Conservation (phyloP, 768 basidiomycete species). For the Harrya chromipes region DNA sequence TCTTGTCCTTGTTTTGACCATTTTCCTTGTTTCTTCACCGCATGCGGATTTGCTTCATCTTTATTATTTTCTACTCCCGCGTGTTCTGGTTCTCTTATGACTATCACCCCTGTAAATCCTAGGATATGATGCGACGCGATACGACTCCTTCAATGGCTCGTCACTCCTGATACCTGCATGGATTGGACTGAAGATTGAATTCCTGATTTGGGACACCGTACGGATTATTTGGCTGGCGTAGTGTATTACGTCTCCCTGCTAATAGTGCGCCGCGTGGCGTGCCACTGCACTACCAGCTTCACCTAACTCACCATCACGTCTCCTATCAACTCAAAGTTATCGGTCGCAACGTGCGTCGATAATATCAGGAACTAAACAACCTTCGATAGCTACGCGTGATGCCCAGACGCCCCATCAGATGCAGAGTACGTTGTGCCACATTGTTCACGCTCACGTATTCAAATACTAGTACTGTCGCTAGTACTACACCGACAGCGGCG, state of each 20-base stretch:
- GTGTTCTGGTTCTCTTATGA: constrained; percentile 9
- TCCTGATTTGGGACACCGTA: not conserved
- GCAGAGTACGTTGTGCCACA: constrained; percentile 20
- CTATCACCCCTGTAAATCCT: constrained; percentile 15
- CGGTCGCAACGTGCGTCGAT: constrained; percentile 1
- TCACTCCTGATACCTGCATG: constrained; percentile 5
- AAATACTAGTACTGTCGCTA: constrained; percentile 2
- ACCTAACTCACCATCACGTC: too few relatives aligned
- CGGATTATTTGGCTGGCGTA: too few relatives aligned
- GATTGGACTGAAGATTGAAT: constrained; percentile 17
- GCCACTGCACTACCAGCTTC: not conserved
- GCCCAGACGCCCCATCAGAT: constrained; percentile 24
- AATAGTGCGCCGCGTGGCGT: not conserved
- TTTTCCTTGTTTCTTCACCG: constrained; percentile 25
- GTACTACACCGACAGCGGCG: constrained; percentile 32
- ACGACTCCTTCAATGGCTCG: constrained; percentile 23
- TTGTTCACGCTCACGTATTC: constrained; percentile 3
- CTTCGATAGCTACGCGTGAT: constrained; percentile 6
- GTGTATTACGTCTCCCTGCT: too few relatives aligned
- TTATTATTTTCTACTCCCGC: constrained; percentile 4
- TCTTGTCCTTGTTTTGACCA: constrained; percentile 25
- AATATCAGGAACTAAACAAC: not conserved
- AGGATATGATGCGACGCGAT: constrained; percentile 23
- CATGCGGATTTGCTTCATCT: constrained; percentile 20
- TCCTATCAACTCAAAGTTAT: too few relatives aligned